phyloP scores from a whole-genome alignment of 1,139 yeast genomes.

The Scheffersomyces stambukii region DNA sequence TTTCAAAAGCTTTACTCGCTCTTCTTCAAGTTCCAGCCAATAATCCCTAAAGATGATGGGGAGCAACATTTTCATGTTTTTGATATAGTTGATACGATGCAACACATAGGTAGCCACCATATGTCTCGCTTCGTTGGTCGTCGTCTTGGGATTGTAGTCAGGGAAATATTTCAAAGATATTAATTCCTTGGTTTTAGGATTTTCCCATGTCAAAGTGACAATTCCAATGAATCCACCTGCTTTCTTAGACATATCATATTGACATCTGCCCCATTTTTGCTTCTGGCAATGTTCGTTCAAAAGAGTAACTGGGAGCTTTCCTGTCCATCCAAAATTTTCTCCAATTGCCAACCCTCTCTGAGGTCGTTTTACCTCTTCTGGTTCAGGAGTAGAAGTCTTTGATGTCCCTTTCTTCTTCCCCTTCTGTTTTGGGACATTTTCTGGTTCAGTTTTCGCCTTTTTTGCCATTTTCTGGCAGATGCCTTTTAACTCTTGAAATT shows the following conservation, averaged over 20 bases:
- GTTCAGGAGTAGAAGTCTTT: conserved; percentile 1
- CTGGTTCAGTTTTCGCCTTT: conserved; percentile 6
- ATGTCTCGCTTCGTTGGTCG: conserved; percentile 87
- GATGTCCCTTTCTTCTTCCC: too few relatives aligned
- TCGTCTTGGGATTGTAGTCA: conserved; percentile 65
- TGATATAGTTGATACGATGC: conserved; percentile 73
- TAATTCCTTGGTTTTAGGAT: conserved; percentile 74
- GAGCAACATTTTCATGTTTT: conserved; percentile 80
- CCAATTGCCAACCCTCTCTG: conserved; percentile 42
- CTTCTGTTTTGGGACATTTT: conserved; percentile 5
- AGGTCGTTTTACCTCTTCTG: conserved; percentile 26
- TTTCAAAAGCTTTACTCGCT: conserved; percentile 43
- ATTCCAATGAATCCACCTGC: conserved; percentile 58
- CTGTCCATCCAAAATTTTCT: conserved; percentile 75
- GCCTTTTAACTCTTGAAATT: background rate
- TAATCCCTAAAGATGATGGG: conserved; percentile 77
- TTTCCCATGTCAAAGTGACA: conserved; percentile 62
- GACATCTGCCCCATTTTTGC: conserved; percentile 84
- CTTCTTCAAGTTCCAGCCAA: conserved; percentile 70
- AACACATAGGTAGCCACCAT: conserved; percentile 85
- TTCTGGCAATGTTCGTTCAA: conserved; percentile 87
- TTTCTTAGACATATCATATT: conserved; percentile 58
- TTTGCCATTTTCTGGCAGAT: conserved; percentile 8
- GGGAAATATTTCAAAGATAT: conserved; percentile 61
- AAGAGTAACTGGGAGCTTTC: conserved; percentile 84